Evolutionary conservation across 768 basidiomycete species (phyloP), one percentile per base, ranked within the genome.

Genomic region (Boletus barrowsii): DNA sequence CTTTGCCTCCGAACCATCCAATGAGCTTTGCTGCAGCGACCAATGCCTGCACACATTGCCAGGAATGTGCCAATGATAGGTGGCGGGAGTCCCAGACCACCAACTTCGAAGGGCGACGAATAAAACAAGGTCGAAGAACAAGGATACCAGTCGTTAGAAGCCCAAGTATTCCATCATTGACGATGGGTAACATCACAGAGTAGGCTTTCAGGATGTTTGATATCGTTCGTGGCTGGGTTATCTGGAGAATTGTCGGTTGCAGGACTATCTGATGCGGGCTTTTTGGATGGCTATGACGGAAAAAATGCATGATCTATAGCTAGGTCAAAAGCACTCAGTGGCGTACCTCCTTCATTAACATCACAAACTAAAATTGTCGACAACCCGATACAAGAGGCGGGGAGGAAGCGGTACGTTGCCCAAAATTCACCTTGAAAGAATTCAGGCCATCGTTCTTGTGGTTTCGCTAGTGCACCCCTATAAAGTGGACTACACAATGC

Each of bases 401-500:
- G 8, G n/a, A 46, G 32, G 32, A 35, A 33, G 45, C 22, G 32
- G 14, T 46, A 46, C 2, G 18, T 10, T 22, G 18, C 18, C 45
- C 44, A 45, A 20, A 45, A 74, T 42, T 54, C 61, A 36, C 69
- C 73, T 26, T 68, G 57, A 59, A 86, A 85, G 3, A 9, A 77
- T 52, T 4, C 56, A 1, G 83, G 83, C 63, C 80, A 84, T 22
- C 66, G 76, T 40, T 84, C 79, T 36, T 78, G 77, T 24, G 84
- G 84, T 56, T 73, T 76, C 48, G 77, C 74, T 42, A 86, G 73
- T 14, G 72, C 71, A 5, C 84, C 84, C 3, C 84, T 84, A 30
- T 83, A 79, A 18, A 86, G 65, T 13, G 83, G 81, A 33, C 45
- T 46, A 33, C 14, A 22, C 5, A 20, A 3, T 10, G 2, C 14